Conservation (phyloP, 768 basidiomycete species). For the Lyophyllum semitale region DNA sequence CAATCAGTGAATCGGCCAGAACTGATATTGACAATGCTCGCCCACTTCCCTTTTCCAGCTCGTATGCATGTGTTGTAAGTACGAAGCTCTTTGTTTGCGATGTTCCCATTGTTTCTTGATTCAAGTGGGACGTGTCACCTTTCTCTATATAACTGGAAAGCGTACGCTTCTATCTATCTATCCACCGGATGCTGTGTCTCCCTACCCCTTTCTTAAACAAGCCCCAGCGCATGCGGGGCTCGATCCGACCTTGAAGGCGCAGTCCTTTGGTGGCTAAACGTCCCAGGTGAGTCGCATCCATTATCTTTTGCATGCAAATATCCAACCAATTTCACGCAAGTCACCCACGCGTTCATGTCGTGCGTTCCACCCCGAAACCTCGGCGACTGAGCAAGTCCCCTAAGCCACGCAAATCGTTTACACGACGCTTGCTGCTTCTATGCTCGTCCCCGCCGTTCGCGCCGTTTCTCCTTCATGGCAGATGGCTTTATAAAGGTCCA, state of each 20-base stretch:
- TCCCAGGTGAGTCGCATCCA: neutral
- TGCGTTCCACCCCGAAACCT: neutral
- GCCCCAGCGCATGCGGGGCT: neutral
- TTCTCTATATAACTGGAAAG: neutral
- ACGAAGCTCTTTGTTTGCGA: neutral
- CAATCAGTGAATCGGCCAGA: neutral
- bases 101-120: neutral
- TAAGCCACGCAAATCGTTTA: constrained; percentile 14
- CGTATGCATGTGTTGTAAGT: neutral
- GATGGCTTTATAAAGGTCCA: constrained; percentile 28
- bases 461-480: constrained; percentile 36
- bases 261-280: neutral
- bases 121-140: neutral
- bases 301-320: neutral
- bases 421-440: constrained; percentile 25
- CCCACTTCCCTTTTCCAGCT: neutral
- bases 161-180: neutral
- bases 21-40: neutral
- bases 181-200: constrained; percentile 1
- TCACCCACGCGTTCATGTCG: neutral
- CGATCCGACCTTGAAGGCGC: neutral
- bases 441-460: constrained; percentile 24
- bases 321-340: neutral
- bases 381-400: neutral
- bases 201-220: neutral